phyloP scores from a whole-genome alignment of 2,329 filamentous ascomycete genomes.

The Elsinoe perseae region DNA sequence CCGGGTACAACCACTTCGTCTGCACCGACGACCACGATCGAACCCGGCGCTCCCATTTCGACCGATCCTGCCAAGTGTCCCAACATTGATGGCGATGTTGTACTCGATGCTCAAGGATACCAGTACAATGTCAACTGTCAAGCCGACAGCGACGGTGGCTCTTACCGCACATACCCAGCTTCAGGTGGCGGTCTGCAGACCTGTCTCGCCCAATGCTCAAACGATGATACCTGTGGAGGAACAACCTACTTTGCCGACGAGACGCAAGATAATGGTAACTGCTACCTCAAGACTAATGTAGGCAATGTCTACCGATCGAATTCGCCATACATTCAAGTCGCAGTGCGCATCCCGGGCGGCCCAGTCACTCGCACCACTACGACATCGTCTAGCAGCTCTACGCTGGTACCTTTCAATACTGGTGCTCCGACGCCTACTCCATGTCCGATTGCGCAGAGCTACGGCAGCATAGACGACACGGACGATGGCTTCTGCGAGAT shows the following conservation, averaged over 20 bases:
- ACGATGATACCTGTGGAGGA: conserved; percentile 18
- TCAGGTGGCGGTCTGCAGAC: conserved; percentile 12
- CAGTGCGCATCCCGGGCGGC: conserved; percentile 13
- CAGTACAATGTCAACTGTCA: conserved; percentile 18
- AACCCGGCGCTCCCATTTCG: conserved; percentile 8
- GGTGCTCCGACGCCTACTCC: conserved; percentile 9
- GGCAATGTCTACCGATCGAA: conserved; percentile 6
- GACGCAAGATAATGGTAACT: conserved; percentile 14
- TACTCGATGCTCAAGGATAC: conserved; percentile 17
- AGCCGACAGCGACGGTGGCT: not conserved
- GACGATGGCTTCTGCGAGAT: conserved; percentile 31
- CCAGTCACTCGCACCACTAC: conserved; percentile 15
- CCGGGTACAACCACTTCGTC: not conserved
- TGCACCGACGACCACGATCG: not conserved
- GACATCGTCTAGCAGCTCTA: conserved; percentile 14
- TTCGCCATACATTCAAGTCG: conserved; percentile 1
- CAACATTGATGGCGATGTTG: conserved; percentile 15
- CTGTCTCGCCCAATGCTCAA: conserved; percentile 23
- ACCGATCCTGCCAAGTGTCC: conserved; percentile 17
- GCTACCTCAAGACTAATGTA: conserved; percentile 15
- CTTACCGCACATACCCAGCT: not conserved
- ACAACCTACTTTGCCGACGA: conserved; percentile 21
- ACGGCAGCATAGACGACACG: conserved; percentile 25
- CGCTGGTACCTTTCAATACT: conserved; percentile 13
- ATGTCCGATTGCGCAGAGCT: conserved; percentile 27